Base-by-base conservation (phyloP, 1,284 basidiomycete genomes). In the Cryptococcus hybrid region DNA sequence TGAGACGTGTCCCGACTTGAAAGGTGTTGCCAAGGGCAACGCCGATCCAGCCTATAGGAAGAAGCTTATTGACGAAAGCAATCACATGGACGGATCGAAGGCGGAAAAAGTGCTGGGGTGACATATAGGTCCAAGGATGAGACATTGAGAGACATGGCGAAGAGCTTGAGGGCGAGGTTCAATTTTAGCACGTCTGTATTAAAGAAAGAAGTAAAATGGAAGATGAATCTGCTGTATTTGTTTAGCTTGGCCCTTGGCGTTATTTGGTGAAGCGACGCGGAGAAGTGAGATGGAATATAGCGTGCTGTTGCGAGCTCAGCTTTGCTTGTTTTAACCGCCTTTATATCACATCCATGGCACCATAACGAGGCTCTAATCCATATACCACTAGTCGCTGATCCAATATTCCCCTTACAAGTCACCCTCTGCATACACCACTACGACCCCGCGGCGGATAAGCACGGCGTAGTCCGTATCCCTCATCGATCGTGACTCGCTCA, bases 91-190 rank as follows among this genome's bases (percentile, higher is more conserved):
- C 45, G 74, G 75, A 7, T 58, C 62, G 24, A 77, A 75, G 61
- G 66, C 70, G 3, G 59, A 64, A 11, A 60, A 61, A 15, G 65
- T 70, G 30, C 62, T 77, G 12, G 75, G 2, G 57, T 77, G 53
- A 57, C 71, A 56, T 77, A 75, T 57, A 64, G 55, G 39, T 34
- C 56, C 3, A 38, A 71, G 8, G 67, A 71, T 43, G 61, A 64
- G 3, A 64, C 63, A 13, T 53, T 73, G 47, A 57, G 62, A 52
- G 74, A 77, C 47, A 74, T 71, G 61, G 66, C 63, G 11, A 57
- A 66, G 54, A 67, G 66, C 46, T 57, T 75, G 52, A 61, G 69
- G 52, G 58, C 67, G 51, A 67, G 69, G 55, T 69, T 73, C 51
- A 12, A 11, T 42, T 15, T 18, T n/a, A 42, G 40, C 11, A 11